These are phyloP conservation scores for Straminergon stramineum DNA, from an alignment of 225 moss, liverwort and hornwort species.

Conservation along the genomic window DNA sequence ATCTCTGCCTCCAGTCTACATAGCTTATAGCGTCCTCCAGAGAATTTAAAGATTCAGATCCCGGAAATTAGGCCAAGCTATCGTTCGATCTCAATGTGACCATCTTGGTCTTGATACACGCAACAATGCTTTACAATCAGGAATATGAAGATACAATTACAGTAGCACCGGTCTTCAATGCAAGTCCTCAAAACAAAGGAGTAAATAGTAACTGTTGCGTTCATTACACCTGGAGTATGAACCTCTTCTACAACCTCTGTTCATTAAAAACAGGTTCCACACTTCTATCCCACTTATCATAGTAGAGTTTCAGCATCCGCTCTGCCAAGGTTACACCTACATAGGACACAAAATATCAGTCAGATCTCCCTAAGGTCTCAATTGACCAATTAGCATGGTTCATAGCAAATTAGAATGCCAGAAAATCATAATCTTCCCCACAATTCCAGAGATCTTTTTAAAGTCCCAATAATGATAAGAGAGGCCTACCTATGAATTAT, in stretches of 20 bases:
- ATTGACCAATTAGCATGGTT: not conserved
- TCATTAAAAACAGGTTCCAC: constrained; percentile 12
- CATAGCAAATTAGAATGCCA: no score
- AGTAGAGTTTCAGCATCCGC: constrained; percentile 15
- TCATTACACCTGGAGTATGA: not conserved
- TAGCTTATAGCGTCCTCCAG: not conserved
- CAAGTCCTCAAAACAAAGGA: not conserved
- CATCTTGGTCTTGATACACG: not conserved
- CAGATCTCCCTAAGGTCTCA: not conserved
- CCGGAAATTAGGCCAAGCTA: not conserved
- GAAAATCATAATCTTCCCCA: not conserved
- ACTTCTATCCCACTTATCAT: constrained; percentile 1
- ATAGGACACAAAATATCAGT: not conserved
- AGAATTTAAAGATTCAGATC: not conserved
- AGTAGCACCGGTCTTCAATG: not conserved
- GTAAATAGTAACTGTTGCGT: not conserved
- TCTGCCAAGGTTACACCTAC: constrained; percentile 28
- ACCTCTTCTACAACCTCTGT: not conserved
- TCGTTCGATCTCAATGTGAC: not conserved
- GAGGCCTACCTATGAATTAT: not conserved
- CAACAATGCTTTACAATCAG: not conserved
- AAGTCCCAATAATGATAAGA: not conserved
- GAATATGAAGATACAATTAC: not conserved
- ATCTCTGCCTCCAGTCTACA: not conserved
- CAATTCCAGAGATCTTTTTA: not conserved